These are phyloP conservation scores for Chloris gayana DNA, from an alignment of 176 grass and related monocot genomes.

Conservation along the genomic window DNA sequence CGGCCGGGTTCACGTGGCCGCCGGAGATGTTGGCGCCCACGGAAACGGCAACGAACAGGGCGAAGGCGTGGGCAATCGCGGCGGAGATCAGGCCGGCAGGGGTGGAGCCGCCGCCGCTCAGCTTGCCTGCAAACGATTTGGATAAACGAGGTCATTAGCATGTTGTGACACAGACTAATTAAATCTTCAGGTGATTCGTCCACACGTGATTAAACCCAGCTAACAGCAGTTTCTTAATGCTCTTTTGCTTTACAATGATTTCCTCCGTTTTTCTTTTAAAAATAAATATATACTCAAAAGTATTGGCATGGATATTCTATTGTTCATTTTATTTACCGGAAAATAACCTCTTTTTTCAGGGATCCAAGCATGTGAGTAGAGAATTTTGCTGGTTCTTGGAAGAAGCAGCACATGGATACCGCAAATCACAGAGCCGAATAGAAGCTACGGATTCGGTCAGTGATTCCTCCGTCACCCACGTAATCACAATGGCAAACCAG, in stretches of 20 bases:
- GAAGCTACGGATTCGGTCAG: slow-evolving; percentile 1
- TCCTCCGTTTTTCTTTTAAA: no score
- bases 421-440: not conserved
- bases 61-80: slow-evolving; percentile 82
- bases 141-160: no score
- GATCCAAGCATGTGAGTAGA: not conserved
- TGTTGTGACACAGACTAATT: no score
- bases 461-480: not conserved
- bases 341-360: not conserved
- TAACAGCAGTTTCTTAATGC: no score
- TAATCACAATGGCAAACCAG: not conserved
- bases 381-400: no score
- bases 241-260: no score
- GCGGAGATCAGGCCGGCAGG: slow-evolving; percentile 67
- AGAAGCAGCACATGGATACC: slow-evolving; percentile 18
- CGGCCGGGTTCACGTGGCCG: slow-evolving; percentile 95
- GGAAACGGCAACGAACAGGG: slow-evolving; percentile 85
- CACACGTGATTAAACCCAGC: no score
- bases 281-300: no score
- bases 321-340: no score
- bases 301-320: no score
- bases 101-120: slow-evolving; percentile 42
- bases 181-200: no score
- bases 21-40: slow-evolving; percentile 96
- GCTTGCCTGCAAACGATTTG: slow-evolving; percentile 58